Conservation (phyloP, 306 rosid genomes). For the Begonia masoniana region DNA sequence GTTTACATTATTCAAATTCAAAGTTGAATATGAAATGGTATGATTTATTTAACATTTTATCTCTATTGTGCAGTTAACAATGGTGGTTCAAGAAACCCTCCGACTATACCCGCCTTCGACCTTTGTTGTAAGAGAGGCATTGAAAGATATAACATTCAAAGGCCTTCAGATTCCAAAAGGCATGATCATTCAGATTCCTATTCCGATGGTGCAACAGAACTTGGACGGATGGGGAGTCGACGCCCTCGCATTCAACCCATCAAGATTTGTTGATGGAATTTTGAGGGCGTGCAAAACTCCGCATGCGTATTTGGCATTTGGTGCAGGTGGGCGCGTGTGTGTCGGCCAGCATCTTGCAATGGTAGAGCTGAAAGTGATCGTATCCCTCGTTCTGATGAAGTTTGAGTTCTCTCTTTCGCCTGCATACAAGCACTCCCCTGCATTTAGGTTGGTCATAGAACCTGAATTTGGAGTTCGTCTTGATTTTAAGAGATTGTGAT, state of each 20-base stretch:
- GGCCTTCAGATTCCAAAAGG: conserved; percentile 45
- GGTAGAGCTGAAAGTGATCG: conserved; percentile 39
- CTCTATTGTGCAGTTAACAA: conserved; percentile 25
- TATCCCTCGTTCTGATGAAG: conserved; percentile 17
- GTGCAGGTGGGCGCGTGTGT: conserved; percentile 42
- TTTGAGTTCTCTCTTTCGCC: conserved; percentile 22
- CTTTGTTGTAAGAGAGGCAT: conserved; percentile 21
- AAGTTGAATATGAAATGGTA: too few relatives aligned
- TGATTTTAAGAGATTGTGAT: not conserved
- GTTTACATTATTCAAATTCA: too few relatives aligned
- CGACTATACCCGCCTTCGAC: conserved; percentile 42
- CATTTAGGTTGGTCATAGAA: conserved; percentile 9
- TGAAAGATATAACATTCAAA: conserved; percentile 29
- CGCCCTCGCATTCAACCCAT: conserved; percentile 47
- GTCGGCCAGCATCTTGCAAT: conserved; percentile 46
- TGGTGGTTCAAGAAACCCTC: conserved; percentile 70
- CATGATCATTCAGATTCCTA: conserved; percentile 34
- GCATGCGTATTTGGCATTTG: conserved; percentile 46
- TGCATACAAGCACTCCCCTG: conserved; percentile 19
- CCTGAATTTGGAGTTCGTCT: conserved; percentile 21
- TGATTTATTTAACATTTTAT: too few relatives aligned
- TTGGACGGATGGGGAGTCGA: conserved; percentile 44
- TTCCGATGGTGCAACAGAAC: conserved; percentile 35
- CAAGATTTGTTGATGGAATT: conserved; percentile 45
- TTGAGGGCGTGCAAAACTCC: conserved; percentile 36